phyloP scores from a whole-genome alignment of 805 yeast genomes.

The Candida ponderosae region DNA sequence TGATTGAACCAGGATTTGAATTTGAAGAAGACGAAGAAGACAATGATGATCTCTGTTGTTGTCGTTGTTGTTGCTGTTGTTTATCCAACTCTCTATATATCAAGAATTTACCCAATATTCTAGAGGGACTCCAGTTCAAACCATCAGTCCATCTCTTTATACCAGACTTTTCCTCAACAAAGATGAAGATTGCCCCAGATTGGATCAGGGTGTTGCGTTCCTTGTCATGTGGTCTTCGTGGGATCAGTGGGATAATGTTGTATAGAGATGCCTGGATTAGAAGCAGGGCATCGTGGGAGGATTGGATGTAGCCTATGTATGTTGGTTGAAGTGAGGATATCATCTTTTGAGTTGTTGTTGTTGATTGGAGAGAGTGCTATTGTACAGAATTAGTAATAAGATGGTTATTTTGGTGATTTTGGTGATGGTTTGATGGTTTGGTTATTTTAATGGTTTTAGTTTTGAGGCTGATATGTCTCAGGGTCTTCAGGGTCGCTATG shows the following conservation, averaged over 20 bases:
- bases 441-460: no score
- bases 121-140: slow-evolving; percentile 87
- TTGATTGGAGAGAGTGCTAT: no score
- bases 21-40: neutral
- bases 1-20: slow-evolving; percentile 8
- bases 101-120: slow-evolving; percentile 79
- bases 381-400: no score
- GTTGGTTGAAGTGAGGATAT: slow-evolving; percentile 9
- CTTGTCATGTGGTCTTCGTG: slow-evolving; percentile 75
- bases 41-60: neutral
- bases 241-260: slow-evolving; percentile 50
- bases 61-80: slow-evolving; percentile 1
- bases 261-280: slow-evolving; percentile 74
- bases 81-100: slow-evolving; percentile 65
- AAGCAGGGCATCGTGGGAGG: slow-evolving; percentile 76
- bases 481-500: no score
- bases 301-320: slow-evolving; percentile 53
- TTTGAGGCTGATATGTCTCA: no score
- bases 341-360: slow-evolving; percentile 4
- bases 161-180: slow-evolving; percentile 73
- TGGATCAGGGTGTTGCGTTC: slow-evolving; percentile 60
- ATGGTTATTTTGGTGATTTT: no score
- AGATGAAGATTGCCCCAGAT: slow-evolving; percentile 79
- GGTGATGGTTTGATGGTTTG: no score
- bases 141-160: slow-evolving; percentile 97